A percentile compares a stretch with the other conserved stretches of the same genome.
Conservation (phyloP, 805 yeast species). For the Wickerhamiella cacticola region DNA sequence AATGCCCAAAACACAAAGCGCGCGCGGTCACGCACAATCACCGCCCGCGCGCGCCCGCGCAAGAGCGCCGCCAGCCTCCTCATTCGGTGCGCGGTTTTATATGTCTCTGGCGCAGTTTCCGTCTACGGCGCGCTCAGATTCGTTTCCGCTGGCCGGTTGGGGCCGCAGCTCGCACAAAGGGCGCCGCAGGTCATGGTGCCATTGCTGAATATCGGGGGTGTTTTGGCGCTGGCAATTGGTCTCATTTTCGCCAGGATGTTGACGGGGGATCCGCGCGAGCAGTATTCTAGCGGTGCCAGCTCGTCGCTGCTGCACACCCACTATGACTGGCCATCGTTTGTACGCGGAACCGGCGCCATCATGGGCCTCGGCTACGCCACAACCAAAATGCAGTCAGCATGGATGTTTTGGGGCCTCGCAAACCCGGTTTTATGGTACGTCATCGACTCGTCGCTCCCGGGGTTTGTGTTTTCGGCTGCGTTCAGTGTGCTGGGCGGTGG, state of each 20-base stretch:
- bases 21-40: constrained; percentile 4
- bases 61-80: constrained; percentile 7
- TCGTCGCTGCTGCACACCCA: constrained; percentile 1
- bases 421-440: constrained; percentile 33
- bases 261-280: constrained; percentile 23
- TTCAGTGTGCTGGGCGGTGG: constrained; percentile 27
- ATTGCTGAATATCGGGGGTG: constrained; percentile 18
- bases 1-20: constrained; percentile 4
- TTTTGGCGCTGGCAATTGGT: constrained; percentile 25
- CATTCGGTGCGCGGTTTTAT: constrained; percentile 19
- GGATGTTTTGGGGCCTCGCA: constrained; percentile 29
- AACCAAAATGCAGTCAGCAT: constrained; percentile 29
- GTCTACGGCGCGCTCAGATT: constrained; percentile 26
- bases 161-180: constrained; percentile 19
- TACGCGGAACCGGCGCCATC: constrained; percentile 32
- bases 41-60: constrained; percentile 5
- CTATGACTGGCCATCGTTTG: constrained; percentile 28
- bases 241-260: constrained; percentile 23
- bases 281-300: too few species aligned
- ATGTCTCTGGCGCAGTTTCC: constrained; percentile 25
- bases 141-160: constrained; percentile 21
- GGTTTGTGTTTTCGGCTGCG: constrained; percentile 27
- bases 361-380: constrained; percentile 32
- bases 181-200: constrained; percentile 18
- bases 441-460: constrained; percentile 30